Evolutionary conservation across 805 yeast species (phyloP).

Genomic region (Limtongozyma cylindracea): DNA sequence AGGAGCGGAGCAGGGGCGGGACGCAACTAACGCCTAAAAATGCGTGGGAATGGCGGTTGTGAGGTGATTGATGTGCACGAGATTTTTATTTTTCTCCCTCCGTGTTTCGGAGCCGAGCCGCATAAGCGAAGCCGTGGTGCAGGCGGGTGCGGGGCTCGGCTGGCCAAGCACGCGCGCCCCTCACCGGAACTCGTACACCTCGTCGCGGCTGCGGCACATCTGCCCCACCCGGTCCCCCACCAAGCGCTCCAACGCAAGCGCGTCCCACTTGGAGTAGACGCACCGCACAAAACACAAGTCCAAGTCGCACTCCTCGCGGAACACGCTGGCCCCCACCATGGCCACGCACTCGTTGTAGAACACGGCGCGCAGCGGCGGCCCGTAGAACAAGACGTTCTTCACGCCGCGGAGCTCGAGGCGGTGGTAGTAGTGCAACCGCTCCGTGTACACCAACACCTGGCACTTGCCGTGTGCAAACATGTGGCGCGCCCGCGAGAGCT

Average conservation of each 20-base stretch:
- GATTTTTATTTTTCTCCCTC: too few species aligned
- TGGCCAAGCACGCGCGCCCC: background rate
- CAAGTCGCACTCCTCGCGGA: constrained; percentile 23
- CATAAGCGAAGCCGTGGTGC: too few species aligned
- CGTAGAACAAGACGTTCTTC: constrained; percentile 58
- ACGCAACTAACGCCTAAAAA: too few species aligned
- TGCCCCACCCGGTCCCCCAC: constrained; percentile 62
- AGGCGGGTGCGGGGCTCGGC: too few species aligned
- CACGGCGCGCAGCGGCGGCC: constrained; percentile 60
- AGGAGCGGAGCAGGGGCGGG: too few species aligned
- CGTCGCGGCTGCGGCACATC: constrained; percentile 45
- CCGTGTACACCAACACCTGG: constrained; percentile 70
- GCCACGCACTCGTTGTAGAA: constrained; percentile 60
- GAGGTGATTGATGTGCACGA: too few species aligned
- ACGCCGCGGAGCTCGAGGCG: constrained; percentile 73
- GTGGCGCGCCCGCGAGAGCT: constrained; percentile 44
- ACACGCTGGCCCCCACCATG: constrained; percentile 38
- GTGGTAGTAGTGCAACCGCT: constrained; percentile 80
- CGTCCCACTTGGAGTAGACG: constrained; percentile 61
- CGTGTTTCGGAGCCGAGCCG: too few species aligned
- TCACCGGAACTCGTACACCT: constrained; percentile 41
- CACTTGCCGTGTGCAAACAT: constrained; percentile 33
- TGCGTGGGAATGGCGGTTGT: too few species aligned
- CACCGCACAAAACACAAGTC: constrained; percentile 22
- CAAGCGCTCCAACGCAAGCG: constrained; percentile 49